A percentile compares a stretch with the other conserved stretches of the same genome.
phyloP scores from a whole-genome alignment of 768 basidiomycete genomes.

The Mycena pura region DNA sequence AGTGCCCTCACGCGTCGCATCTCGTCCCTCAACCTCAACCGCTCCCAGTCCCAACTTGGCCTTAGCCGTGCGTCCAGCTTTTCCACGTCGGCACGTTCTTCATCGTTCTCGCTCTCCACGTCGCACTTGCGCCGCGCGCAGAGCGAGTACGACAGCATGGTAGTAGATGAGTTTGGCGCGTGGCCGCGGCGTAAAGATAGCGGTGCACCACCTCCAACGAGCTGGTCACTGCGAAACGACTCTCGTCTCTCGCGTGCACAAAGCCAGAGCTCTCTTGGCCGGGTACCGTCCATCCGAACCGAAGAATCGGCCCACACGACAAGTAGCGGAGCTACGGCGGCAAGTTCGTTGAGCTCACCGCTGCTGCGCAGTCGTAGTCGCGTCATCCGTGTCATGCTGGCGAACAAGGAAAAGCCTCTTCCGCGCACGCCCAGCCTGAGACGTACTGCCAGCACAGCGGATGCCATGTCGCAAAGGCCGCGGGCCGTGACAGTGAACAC shows the following conservation, averaged over 20 bases:
- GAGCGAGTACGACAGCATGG: slow-evolving; percentile 17
- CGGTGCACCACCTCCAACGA: slow-evolving; percentile 22
- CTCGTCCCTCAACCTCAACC: slow-evolving; percentile 57
- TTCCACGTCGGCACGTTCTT: slow-evolving; percentile 15
- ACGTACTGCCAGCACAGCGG: slow-evolving; percentile 5
- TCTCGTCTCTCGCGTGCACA: slow-evolving; percentile 16
- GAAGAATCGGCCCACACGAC: slow-evolving; percentile 19
- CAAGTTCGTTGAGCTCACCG: slow-evolving; percentile 11
- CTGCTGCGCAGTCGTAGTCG: slow-evolving; percentile 21
- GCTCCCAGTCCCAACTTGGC: slow-evolving; percentile 49
- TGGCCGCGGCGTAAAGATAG: neutral
- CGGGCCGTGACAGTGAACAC: slow-evolving; percentile 17
- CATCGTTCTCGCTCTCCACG: slow-evolving; percentile 6
- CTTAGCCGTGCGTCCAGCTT: slow-evolving; percentile 43
- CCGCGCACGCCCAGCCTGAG: slow-evolving; percentile 17
- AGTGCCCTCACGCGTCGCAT: slow-evolving; percentile 69
- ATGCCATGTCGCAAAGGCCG: neutral
- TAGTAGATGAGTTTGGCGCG: slow-evolving; percentile 23
- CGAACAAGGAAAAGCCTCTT: slow-evolving; percentile 25
- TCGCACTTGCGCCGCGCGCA: slow-evolving; percentile 15
- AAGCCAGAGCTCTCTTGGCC: slow-evolving; percentile 10
- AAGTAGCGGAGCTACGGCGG: neutral
- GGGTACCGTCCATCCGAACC: slow-evolving; percentile 2
- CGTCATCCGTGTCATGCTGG: slow-evolving; percentile 22
- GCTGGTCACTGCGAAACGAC: slow-evolving; percentile 22